phyloP scores from a whole-genome alignment of 495 filamentous ascomycete genomes.

The Pseudoneurospora amorphoporcata region DNA sequence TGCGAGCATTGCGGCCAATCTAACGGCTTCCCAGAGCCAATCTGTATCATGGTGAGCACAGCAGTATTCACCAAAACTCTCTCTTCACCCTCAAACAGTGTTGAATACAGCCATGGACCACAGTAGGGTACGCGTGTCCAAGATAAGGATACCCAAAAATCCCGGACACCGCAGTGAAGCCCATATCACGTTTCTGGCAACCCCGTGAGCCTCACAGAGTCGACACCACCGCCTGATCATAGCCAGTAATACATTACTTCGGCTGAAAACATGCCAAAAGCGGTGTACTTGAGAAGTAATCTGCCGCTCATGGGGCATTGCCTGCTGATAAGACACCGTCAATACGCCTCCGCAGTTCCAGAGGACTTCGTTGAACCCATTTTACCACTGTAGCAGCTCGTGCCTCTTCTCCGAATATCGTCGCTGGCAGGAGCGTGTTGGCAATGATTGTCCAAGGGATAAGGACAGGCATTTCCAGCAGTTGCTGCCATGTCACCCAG shows the following conservation, averaged over 20 bases:
- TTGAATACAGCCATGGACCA: background rate
- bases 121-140: background rate
- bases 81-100: background rate
- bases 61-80: background rate
- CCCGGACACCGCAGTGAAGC: background rate
- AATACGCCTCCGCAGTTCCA: background rate
- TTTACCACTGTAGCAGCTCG: background rate
- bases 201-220: background rate
- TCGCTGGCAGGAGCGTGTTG: background rate
- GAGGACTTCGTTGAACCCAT: background rate
- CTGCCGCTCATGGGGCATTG: background rate
- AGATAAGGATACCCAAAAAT: background rate
- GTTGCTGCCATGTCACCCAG: background rate
- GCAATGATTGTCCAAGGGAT: background rate
- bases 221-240: background rate
- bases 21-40: background rate
- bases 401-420: background rate
- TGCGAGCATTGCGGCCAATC: background rate
- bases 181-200: background rate
- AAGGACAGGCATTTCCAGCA: background rate
- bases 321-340: background rate
- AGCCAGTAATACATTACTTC: background rate
- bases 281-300: background rate
- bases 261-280: background rate
- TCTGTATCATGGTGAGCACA: background rate